Percentiles rank a stretch among this genome's conserved stretches.
phyloP scores from a whole-genome alignment of 306 rosid genomes.

The Biancaea sappan region DNA sequence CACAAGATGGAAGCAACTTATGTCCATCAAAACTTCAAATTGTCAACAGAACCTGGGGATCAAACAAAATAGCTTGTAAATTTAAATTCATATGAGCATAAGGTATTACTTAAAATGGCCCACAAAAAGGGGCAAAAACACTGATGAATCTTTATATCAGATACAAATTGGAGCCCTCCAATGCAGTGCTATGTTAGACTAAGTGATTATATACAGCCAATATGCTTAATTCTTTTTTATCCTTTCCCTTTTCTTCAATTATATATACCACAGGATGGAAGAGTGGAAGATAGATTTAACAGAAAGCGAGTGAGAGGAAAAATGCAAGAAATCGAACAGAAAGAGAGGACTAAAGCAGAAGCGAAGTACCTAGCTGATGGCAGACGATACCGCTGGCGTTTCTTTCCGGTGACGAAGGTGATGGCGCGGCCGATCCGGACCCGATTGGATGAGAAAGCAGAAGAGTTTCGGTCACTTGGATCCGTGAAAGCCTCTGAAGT shows the following conservation, averaged over 20 bases:
- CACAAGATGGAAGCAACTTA: conserved; percentile 2
- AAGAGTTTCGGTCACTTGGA: neutral
- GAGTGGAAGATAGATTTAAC: neutral
- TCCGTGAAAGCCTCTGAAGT: neutral
- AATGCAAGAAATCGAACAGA: neutral
- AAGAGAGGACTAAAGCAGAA: neutral
- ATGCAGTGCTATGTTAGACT: neutral
- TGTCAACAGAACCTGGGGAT: neutral
- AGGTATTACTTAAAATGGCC: neutral
- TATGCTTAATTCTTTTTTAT: no score
- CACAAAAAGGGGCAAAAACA: neutral
- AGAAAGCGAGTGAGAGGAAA: neutral
- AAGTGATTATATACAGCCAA: neutral
- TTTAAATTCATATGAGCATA: neutral
- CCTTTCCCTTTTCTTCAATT: neutral
- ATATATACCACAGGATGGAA: neutral
- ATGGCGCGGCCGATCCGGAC: conserved; percentile 4
- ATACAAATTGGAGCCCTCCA: neutral
- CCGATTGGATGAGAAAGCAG: neutral
- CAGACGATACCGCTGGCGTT: neutral
- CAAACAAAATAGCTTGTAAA: neutral
- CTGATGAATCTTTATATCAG: neutral
- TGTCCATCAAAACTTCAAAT: conserved; percentile 10
- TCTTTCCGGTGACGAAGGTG: neutral
- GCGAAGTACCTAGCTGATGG: neutral